Evolutionary conservation across 352 stramenopile genomes (phyloP).

Genomic region (Pythium rhizo-oryzae): DNA sequence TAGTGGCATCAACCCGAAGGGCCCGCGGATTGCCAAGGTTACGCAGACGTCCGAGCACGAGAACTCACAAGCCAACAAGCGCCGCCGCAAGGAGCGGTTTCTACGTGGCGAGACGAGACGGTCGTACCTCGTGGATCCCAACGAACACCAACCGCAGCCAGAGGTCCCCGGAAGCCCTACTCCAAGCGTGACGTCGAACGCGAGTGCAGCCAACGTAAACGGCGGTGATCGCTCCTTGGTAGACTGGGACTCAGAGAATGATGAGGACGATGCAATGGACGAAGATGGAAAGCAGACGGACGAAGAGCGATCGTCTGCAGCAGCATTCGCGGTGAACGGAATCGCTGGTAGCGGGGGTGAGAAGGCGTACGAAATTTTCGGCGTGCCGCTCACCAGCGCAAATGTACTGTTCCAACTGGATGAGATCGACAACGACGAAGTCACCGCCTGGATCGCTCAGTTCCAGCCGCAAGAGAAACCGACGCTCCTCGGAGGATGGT

Average conservation of each 20-base stretch:
- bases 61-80: slow-evolving; percentile 64
- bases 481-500: slow-evolving; percentile 75
- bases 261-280: slow-evolving; percentile 42
- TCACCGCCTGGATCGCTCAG: slow-evolving; percentile 51
- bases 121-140: slow-evolving; percentile 59
- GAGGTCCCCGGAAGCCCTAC: slow-evolving; percentile 4
- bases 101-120: slow-evolving; percentile 58
- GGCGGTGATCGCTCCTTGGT: slow-evolving; percentile 18
- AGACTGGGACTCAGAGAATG: slow-evolving; percentile 51
- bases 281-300: slow-evolving; percentile 31
- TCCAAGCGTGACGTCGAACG: slow-evolving; percentile 14
- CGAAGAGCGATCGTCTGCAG: slow-evolving; percentile 29
- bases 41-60: slow-evolving; percentile 70
- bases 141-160: slow-evolving; percentile 10
- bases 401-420: slow-evolving; percentile 79
- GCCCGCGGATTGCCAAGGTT: slow-evolving; percentile 71
- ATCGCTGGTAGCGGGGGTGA: slow-evolving; percentile 18
- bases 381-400: slow-evolving; percentile 64
- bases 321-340: not conserved
- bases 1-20: slow-evolving; percentile 57
- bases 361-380: slow-evolving; percentile 68
- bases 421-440: slow-evolving; percentile 72
- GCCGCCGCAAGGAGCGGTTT: slow-evolving; percentile 70
- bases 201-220: slow-evolving; percentile 9
- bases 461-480: slow-evolving; percentile 50